Conservation (phyloP, 495 filamentous ascomycete genomes). For the Xylaria castorea region DNA sequence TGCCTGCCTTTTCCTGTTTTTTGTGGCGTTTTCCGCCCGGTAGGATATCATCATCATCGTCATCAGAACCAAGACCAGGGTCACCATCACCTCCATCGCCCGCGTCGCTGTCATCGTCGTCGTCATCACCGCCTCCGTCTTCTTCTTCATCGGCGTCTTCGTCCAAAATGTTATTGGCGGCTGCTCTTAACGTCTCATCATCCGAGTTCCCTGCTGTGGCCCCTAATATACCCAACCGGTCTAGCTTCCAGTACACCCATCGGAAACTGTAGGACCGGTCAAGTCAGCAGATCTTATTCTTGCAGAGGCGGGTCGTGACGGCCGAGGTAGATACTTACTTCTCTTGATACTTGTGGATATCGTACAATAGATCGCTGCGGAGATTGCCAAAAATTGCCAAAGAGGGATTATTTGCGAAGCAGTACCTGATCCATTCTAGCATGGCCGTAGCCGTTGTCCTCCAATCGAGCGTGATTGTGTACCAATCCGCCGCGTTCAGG, state of each 20-base stretch:
- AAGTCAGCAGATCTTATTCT: background rate
- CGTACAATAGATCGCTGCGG: background rate
- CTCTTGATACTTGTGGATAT: background rate
- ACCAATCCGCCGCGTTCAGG: background rate
- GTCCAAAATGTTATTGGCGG: background rate
- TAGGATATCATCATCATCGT: background rate
- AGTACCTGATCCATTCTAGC: slow-evolving; percentile 9
- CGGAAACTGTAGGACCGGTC: background rate
- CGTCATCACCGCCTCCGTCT: background rate
- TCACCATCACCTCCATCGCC: background rate
- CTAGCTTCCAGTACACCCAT: slow-evolving; percentile 14
- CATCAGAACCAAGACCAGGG: background rate
- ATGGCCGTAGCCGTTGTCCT: background rate
- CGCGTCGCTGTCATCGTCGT: background rate
- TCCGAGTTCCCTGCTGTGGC: background rate
- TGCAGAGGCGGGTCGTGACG: background rate
- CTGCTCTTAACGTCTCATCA: background rate
- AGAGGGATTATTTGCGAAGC: background rate
- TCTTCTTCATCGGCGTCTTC: background rate
- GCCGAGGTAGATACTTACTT: background rate
- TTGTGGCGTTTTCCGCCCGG: background rate
- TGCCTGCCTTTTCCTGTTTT: background rate
- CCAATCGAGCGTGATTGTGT: background rate
- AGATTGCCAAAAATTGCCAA: background rate
- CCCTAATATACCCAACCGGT: background rate